Base-by-base conservation (phyloP, 1,284 basidiomycete species). In the Xerocomus minutiporus region DNA sequence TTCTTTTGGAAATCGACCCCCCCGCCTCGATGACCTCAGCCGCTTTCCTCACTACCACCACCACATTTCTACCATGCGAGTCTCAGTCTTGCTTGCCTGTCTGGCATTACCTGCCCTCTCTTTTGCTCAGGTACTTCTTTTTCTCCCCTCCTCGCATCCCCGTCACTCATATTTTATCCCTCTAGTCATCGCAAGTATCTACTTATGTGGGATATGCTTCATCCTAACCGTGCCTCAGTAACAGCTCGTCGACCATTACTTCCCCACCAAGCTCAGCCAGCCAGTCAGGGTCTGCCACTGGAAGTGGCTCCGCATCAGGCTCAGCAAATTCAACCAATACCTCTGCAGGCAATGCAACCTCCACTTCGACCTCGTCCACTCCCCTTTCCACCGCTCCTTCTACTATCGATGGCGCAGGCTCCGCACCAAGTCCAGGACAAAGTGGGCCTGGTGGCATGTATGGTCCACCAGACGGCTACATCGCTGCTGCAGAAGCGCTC, bases 401-500 rank as follows among this genome's bases (percentile, higher is more conserved):
- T 23, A 63, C 71, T 50, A 69, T 85, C 29, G 65, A 76, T 31
- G 84, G 76, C 35, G 84, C 76, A 42, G 71, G 71, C 1, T 79
- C 78, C 29, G 80, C 78, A 5, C 75, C 77, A 15, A 74, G 73
- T 57, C 73, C 75, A 31, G 80, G 84, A 26, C 61, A 71, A 38
- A 56, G 59, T 29, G 69, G 46, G 34, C 11, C 72, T 4, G 72
- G 64, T 26, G 58, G 69, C 3, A 71, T 76, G 31, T 83, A 75
- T 57, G 86, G 86, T 26, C 86, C 86, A 38, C 72, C 75, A 48
- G 86, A 88, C 58, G 64, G 73, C 51, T 87, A 81, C 67, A 82
- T 80, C 55, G 77, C 84, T 17, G 77, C 73, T n/a, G 85, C 80
- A 11, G 58, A 71, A 4, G 67, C 73, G 2, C 69, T 83, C 36